Base-by-base conservation (phyloP, 2,329 filamentous ascomycete genomes). In the Herpomyces periplanetae region DNA sequence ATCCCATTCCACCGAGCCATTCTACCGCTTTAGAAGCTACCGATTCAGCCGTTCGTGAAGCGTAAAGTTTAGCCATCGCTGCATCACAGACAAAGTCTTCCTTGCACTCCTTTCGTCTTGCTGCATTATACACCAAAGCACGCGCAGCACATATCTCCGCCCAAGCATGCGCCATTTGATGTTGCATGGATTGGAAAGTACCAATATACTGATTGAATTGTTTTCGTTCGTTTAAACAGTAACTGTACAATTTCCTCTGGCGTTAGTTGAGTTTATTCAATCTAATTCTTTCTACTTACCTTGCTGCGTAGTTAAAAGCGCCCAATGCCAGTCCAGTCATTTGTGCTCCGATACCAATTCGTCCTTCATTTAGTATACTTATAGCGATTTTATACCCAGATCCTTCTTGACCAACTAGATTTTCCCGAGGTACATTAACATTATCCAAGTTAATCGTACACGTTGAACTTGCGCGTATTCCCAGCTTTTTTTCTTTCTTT, bases 1-100 rank as follows among this genome's bases (percentile, higher is more conserved):
- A 96, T 17, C 80, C 80, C 80, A 96, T 91, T 16, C 80, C 80
- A 18, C 80, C 80, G 75, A 91, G 91, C 80, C 80, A 96, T 44
- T 96, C 80, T 11, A 96, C 57, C 0, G 75, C 80, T 18, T 64
- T 51, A 4, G 73, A 59, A 21, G 62, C 64, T 9, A 96, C 75
- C 21, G 56, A 58, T 9, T 66, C 65, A 0, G 80, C 80, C 13
- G 96, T 69, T 42, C 96, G 80, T 3, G 66, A 80, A 2, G 80
- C 58, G 37, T 65, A 87, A 21, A 96, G 50, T 49, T 96, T 96
- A 20, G 80, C 80, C 80, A 96, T 96, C 30, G 80, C 80, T 5
- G 80, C 80, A 33, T 96, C 80, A 37, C 53, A 55, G 31, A 91
- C 73, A 34, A 96, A 96, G 37, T 87, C 60, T 42, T 87, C 59